Base-by-base conservation (phyloP, 352 stramenopile genomes). In the Phytophthora podocarpi region DNA sequence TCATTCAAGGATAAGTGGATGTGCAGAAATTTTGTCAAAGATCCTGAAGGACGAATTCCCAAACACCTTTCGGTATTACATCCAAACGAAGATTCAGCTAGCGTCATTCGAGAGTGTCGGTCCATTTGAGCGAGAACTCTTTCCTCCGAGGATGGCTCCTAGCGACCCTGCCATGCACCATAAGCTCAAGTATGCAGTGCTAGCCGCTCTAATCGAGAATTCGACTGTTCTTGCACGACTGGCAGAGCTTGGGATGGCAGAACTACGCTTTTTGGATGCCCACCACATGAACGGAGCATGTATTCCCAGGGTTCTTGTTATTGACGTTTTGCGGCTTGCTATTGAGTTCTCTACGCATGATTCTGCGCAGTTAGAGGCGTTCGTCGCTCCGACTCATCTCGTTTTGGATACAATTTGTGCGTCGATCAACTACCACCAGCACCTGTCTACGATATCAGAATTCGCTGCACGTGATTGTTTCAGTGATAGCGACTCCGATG, bases 11-110 rank as follows among this genome's bases (percentile, higher is more conserved):
- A 76, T 92, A 42, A 90, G 64, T 30, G 79, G 75, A n/a, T 90
- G 83, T 37, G 74, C 76, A 10, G 80, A 87, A 23, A 80, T 92
- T n/a, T 56, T 92, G 28, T 54, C 60, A 5, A 90, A 90, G 27
- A 78, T 90, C 5, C 51, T 90, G 15, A 79, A 78, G 9, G 77
- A 87, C 40, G 68, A 89, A 58, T 89, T 89, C 20, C 83, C 83
- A 1, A 91, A 93, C 49, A 93, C 83, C 18, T 91, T 91, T 50
- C 72, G 78, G 15, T 93, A 89, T 37, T 90, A 79, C 45, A 85
- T 87, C 18, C 81, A 91, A 42, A 76, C 76, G 2, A 85, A 75
- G 30, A 61, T 89, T 30, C 83, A 91, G 42, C 31, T 93, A 8
- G 75, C 81, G 12, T 93, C 83, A 11, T 93, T 85, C 49, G 83